Conservation (phyloP, 2,329 filamentous ascomycete species). For the Monilinia laxa region DNA sequence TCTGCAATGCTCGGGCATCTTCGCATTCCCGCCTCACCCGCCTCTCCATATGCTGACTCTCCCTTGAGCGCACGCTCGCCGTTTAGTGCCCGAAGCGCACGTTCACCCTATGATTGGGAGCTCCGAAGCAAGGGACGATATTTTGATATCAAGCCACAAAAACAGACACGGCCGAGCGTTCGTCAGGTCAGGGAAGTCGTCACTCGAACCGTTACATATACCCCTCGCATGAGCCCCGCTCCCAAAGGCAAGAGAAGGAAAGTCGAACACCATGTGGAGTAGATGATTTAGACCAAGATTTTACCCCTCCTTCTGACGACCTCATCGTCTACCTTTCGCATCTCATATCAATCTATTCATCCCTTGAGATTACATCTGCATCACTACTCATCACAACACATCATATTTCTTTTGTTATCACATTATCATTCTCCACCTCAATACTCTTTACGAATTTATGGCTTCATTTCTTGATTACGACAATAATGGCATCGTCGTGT, state of each 20-base stretch:
- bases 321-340: not conserved
- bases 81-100: slow-evolving; percentile 62
- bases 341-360: not conserved
- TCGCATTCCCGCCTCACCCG: slow-evolving; percentile 74
- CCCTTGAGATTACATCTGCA: slow-evolving; percentile 17
- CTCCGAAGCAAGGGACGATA: slow-evolving; percentile 65
- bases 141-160: slow-evolving; percentile 57
- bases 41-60: slow-evolving; percentile 65
- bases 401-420: slow-evolving; percentile 19
- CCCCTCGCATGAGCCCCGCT: slow-evolving; percentile 79
- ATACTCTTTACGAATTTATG: slow-evolving; percentile 35
- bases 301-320: slow-evolving; percentile 6
- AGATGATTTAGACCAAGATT: slow-evolving; percentile 28
- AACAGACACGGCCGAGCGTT: slow-evolving; percentile 59
- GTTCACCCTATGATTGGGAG: slow-evolving; percentile 79
- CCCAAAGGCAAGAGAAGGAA: slow-evolving; percentile 92
- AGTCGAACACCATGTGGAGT: slow-evolving; percentile 46
- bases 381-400: slow-evolving; percentile 12
- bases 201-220: slow-evolving; percentile 92
- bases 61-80: slow-evolving; percentile 61
- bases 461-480: slow-evolving; percentile 36
- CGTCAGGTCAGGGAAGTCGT: slow-evolving; percentile 83
- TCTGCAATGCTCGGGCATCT: slow-evolving; percentile 59
- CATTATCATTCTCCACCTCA: slow-evolving; percentile 1
- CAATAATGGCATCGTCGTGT: slow-evolving; percentile 26